Conservation (phyloP, 306 rosid species). For the Malus sieversii region DNA sequence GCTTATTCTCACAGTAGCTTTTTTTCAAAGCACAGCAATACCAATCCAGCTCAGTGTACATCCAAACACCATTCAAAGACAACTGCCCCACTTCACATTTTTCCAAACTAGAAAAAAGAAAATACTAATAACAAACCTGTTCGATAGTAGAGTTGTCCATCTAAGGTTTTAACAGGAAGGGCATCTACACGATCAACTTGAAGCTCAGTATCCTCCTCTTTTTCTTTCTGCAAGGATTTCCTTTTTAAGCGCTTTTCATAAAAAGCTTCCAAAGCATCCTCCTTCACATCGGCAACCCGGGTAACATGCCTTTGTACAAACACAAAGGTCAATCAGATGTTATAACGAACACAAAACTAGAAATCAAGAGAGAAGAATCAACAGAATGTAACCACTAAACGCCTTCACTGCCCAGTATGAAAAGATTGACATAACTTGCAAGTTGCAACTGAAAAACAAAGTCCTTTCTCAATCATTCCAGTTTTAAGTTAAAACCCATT, state of each 20-base stretch:
- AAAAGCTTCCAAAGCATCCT: constrained; percentile 76
- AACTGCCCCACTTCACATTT: background rate
- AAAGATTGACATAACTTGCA: background rate
- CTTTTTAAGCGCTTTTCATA: constrained; percentile 69
- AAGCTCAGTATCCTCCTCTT: constrained; percentile 36
- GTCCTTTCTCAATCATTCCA: background rate
- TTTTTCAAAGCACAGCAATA: too few relatives aligned
- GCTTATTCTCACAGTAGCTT: too few relatives aligned
- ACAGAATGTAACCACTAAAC: background rate
- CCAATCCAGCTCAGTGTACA: background rate
- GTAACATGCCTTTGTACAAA: constrained; percentile 62
- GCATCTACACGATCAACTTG: constrained; percentile 83
- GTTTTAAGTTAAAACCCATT: background rate
- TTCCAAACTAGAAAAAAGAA: background rate
- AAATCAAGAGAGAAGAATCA: background rate
- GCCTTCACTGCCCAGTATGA: background rate
- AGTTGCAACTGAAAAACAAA: background rate
- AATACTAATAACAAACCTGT: constrained; percentile 29
- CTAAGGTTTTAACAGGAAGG: constrained; percentile 79
- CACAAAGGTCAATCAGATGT: background rate
- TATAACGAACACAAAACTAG: background rate
- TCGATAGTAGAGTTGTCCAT: constrained; percentile 62
- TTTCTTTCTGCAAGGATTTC: constrained; percentile 49
- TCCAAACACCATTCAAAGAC: background rate
- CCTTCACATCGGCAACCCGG: constrained; percentile 86